phyloP scores from a whole-genome alignment of 495 filamentous ascomycete genomes.

The Trichocladium antarcticum region DNA sequence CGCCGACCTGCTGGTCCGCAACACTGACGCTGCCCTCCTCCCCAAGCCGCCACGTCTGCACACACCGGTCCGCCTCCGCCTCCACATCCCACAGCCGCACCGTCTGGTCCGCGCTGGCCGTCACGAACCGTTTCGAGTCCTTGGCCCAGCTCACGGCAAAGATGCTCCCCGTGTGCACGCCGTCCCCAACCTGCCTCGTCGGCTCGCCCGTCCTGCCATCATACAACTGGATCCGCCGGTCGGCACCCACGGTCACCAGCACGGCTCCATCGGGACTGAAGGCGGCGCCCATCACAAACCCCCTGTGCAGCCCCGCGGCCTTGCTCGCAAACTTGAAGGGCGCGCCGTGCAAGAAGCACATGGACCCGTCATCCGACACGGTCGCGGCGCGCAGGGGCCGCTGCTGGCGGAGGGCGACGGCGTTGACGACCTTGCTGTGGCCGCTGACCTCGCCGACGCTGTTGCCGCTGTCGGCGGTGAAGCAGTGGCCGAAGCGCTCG shows the following conservation, averaged over 20 bases:
- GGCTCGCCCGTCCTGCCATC: slow-evolving; percentile 89
- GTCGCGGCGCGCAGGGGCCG: slow-evolving; percentile 83
- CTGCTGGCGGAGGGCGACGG: slow-evolving; percentile 80
- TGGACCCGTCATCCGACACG: slow-evolving; percentile 73
- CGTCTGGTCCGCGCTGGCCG: slow-evolving; percentile 85
- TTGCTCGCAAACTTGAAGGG: slow-evolving; percentile 88
- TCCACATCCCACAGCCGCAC: slow-evolving; percentile 86
- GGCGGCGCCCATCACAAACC: slow-evolving; percentile 75
- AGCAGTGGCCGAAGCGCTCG: slow-evolving; percentile 85
- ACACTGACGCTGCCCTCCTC: slow-evolving; percentile 63
- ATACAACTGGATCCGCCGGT: slow-evolving; percentile 83
- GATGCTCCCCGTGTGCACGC: slow-evolving; percentile 79
- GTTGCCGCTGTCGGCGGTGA: slow-evolving; percentile 92
- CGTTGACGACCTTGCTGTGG: slow-evolving; percentile 82
- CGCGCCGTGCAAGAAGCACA: slow-evolving; percentile 86
- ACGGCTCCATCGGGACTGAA: slow-evolving; percentile 83
- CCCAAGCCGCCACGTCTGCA: slow-evolving; percentile 80
- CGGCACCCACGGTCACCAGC: slow-evolving; percentile 80
- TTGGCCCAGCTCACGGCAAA: slow-evolving; percentile 82
- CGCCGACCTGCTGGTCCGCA: slow-evolving; percentile 83
- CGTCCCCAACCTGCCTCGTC: slow-evolving; percentile 64
- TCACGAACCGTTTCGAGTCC: slow-evolving; percentile 82
- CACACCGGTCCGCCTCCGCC: slow-evolving; percentile 54
- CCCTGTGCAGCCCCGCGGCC: slow-evolving; percentile 63
- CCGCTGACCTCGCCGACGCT: slow-evolving; percentile 87